These are phyloP conservation scores for Tinospora cordifolia DNA, from an alignment of 164 flowering plant genomes.

Conservation along the genomic window DNA sequence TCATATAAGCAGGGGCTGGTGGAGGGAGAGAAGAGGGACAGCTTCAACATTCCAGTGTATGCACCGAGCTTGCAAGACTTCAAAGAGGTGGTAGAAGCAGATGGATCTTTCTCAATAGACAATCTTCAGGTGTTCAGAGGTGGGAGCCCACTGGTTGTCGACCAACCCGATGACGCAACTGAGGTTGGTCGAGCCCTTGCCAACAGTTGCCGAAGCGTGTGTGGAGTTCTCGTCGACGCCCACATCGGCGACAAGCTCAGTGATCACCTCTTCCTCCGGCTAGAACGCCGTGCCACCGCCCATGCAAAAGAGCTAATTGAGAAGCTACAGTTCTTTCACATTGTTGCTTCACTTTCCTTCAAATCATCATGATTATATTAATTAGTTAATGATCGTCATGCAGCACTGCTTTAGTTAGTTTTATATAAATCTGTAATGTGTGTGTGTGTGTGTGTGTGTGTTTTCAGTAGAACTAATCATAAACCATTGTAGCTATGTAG, in stretches of 20 bases:
- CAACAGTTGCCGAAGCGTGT: conserved; percentile 64
- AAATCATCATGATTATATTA: too few species aligned
- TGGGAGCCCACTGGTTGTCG: conserved; percentile 78
- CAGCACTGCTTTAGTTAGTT: too few species aligned
- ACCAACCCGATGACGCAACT: conserved; percentile 50
- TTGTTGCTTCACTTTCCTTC: conserved; percentile 73
- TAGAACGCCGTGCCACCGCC: conserved; percentile 45
- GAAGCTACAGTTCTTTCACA: conserved; percentile 70
- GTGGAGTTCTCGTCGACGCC: conserved; percentile 83
- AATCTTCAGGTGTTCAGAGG: conserved; percentile 67
- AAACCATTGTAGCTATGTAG: too few species aligned
- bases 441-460: too few species aligned
- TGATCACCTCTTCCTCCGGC: conserved; percentile 52
- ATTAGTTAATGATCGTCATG: too few species aligned
- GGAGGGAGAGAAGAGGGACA: conserved; percentile 47
- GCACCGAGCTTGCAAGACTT: conserved; percentile 80
- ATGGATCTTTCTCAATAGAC: conserved; percentile 56
- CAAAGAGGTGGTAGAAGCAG: conserved; percentile 73
- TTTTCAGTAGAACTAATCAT: too few species aligned
- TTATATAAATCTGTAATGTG: too few species aligned
- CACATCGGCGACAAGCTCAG: conserved; percentile 69
- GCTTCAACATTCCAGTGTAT: conserved; percentile 80
- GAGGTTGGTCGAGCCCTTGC: conserved; percentile 76
- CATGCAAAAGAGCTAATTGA: conserved; percentile 65
- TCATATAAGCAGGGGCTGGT: conserved; percentile 77